Evolutionary conservation across 768 basidiomycete genomes (phyloP).

Genomic region (Agrocybe pediades): DNA sequence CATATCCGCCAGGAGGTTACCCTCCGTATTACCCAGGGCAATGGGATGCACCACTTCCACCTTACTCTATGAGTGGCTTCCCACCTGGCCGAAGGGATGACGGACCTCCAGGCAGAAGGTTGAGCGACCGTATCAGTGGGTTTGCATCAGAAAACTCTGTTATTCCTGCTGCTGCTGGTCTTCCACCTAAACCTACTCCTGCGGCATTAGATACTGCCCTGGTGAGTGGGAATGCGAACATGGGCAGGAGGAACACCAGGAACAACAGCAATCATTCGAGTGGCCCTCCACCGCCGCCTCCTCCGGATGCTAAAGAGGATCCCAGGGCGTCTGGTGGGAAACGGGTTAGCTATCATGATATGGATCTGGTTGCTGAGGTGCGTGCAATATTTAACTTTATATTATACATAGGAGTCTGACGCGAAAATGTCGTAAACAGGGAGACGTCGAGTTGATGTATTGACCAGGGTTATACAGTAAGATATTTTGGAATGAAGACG

Average conservation of each 20-base stretch:
- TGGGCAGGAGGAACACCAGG: constrained; percentile 36
- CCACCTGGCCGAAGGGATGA: constrained; percentile 58
- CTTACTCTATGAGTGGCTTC: constrained; percentile 36
- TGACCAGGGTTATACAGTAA: constrained; percentile 21
- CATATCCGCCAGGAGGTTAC: constrained; percentile 15
- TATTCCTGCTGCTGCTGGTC: constrained; percentile 66
- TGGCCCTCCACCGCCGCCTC: constrained; percentile 75
- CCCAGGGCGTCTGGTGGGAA: constrained; percentile 88
- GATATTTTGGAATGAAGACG: background rate
- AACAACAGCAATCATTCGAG: constrained; percentile 35
- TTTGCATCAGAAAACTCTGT: constrained; percentile 52
- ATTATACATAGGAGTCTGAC: constrained; percentile 4
- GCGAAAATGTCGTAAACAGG: constrained; percentile 38
- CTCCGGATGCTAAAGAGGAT: constrained; percentile 89
- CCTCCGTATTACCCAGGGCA: constrained; percentile 43
- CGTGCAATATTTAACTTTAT: constrained; percentile 21
- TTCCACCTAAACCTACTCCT: constrained; percentile 77
- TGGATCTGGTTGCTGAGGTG: constrained; percentile 89
- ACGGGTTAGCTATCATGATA: constrained; percentile 92
- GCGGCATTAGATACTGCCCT: constrained; percentile 54
- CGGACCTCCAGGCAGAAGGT: constrained; percentile 55
- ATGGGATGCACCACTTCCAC: constrained; percentile 36
- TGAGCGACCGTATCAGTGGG: constrained; percentile 83
- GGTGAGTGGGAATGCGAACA: constrained; percentile 49
- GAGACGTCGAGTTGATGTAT: constrained; percentile 63